Evolutionary conservation across 2,329 filamentous ascomycete genomes (phyloP).

Genomic region (Epichloe typhina): DNA sequence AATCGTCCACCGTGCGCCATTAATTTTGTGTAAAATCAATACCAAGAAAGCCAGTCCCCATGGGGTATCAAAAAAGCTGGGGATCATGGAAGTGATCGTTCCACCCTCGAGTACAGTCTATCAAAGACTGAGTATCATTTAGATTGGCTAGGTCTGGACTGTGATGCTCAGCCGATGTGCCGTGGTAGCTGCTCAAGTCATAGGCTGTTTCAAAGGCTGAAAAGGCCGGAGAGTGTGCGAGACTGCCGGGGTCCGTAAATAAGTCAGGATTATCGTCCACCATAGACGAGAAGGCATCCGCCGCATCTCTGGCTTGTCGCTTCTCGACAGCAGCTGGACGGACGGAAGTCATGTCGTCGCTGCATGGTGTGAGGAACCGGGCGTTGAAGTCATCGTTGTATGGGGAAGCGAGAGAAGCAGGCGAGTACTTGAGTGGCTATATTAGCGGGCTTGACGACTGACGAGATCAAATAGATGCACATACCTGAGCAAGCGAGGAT

Average conservation of each 20-base stretch:
- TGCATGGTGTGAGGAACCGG: conserved; percentile 40
- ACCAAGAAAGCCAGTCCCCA: background rate
- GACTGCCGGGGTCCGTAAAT: conserved; percentile 14
- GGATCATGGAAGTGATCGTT: conserved; percentile 17
- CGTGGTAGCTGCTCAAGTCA: conserved; percentile 24
- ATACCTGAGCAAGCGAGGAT: conserved; percentile 18
- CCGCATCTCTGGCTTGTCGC: conserved; percentile 3
- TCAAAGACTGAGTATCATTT: conserved; percentile 13
- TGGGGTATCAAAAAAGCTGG: conserved; percentile 19
- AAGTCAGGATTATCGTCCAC: conserved; percentile 15
- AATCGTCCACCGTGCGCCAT: conserved; percentile 3
- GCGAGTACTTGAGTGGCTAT: conserved; percentile 18
- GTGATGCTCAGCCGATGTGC: conserved; percentile 16
- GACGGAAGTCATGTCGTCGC: conserved; percentile 32
- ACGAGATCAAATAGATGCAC: conserved; percentile 1
- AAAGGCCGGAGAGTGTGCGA: conserved; percentile 22
- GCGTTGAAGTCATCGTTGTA: conserved; percentile 25
- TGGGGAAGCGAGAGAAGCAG: conserved; percentile 24
- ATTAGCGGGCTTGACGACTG: background rate
- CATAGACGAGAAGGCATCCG: conserved; percentile 3
- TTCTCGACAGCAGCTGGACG: conserved; percentile 18
- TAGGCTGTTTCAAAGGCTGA: conserved; percentile 28
- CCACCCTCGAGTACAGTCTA: conserved; percentile 18
- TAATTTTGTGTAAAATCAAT: conserved; percentile 2
- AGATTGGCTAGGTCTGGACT: conserved; percentile 15